Conservation (phyloP, 495 filamentous ascomycete species). For the Lasiosphaeria ovina region DNA sequence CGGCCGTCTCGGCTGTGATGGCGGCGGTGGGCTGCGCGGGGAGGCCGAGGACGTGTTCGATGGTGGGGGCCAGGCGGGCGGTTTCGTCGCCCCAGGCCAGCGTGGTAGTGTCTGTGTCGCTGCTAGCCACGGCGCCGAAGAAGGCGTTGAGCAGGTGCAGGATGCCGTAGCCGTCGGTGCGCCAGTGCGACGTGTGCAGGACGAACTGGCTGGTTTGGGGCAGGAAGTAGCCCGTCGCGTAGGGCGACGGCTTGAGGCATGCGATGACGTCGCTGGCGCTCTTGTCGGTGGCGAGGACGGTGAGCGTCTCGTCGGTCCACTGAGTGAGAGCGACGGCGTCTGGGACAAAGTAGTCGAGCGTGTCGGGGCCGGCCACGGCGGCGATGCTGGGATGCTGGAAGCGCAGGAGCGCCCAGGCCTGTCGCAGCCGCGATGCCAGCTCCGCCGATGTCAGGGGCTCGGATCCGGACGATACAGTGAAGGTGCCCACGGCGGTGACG, state of each 20-base stretch:
- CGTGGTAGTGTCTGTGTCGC: too few species aligned
- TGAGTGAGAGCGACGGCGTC: neutral
- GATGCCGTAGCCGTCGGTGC: neutral
- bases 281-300: neutral
- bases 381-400: constrained; percentile 5
- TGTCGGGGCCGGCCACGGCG: neutral
- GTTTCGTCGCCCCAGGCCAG: neutral
- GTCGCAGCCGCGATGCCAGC: neutral
- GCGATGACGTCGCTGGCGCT: neutral
- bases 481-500: neutral
- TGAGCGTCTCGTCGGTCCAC: neutral
- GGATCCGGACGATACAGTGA: neutral
- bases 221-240: neutral
- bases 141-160: constrained; percentile 2
- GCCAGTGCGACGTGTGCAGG: constrained; percentile 2
- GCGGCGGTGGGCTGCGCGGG: neutral
- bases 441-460: neutral
- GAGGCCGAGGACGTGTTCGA: neutral
- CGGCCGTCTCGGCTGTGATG: neutral
- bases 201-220: neutral
- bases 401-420: neutral
- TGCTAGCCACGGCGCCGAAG: neutral
- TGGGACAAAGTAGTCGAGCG: neutral
- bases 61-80: neutral
- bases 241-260: neutral